Evolutionary conservation across 106 monocot genomes (phyloP), one percentile per base, ranked within the genome.

Genomic region (Agapanthus africanus): DNA sequence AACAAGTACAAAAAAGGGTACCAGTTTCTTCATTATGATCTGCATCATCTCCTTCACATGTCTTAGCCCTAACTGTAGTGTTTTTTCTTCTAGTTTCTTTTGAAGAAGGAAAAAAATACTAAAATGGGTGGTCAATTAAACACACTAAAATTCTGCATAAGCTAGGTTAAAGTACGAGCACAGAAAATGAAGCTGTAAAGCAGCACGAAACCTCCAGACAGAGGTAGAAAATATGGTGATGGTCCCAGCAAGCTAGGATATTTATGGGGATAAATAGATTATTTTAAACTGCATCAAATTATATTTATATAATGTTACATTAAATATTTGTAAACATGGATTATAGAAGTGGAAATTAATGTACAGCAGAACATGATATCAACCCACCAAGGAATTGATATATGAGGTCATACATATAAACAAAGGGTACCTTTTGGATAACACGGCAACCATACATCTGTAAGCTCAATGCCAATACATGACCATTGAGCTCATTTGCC

Each of bases 371-470:
- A 64, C 22, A 39, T 36, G 19, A 64, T 36, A 18, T 18, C 8
- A 13, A 32, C 26, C 39, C 11, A 64, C 16, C 60, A 61, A 19
- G 35, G 4, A 41, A 5, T 13, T 7, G 40, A 19, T n/a, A n/a
- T 25, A 64, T 39, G 39, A 11, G 31, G 11, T 11, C 37, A 64
- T 54, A 26, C 52, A 54, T 6, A 26, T 9, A 54, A 6, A 23
- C 34, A 9, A 9, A 50, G 11, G 38, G 7, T 90, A 88, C 91
- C 82, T 91, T 91, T 34, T 91, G 91, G 67, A 91, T 88, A 0
- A 91, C 91, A 73, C 91, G 76, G 63, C 91, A 91, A 1, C 91
- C 91, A 71, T 88, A 91, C 87, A 88, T 91, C 49, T 91, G 91
- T 59, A 91, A 87, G 39, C 85, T 85, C 14, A 91, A 82, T 21